phyloP scores from a whole-genome alignment of 2,329 filamentous ascomycete genomes.

The Incumbomyces lentus region DNA sequence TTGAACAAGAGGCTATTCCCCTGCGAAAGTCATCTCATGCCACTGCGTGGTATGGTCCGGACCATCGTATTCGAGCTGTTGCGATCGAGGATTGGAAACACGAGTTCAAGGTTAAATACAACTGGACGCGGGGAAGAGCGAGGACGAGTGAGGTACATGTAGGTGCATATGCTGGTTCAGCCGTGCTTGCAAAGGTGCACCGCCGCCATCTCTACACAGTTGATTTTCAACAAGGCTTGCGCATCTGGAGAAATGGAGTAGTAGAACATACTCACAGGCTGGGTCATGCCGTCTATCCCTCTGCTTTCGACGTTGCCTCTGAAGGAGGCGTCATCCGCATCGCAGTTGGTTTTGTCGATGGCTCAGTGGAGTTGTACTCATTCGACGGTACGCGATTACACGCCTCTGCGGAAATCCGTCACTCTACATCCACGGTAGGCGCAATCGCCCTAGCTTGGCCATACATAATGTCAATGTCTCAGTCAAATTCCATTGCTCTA shows the following conservation, averaged over 20 bases:
- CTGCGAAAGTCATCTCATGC: conserved; percentile 32
- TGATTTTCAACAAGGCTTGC: conserved; percentile 57
- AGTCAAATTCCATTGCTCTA: conserved; percentile 61
- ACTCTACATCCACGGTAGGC: conserved; percentile 50
- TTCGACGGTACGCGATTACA: conserved; percentile 23
- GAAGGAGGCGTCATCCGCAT: conserved; percentile 45
- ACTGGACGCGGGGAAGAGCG: conserved; percentile 78
- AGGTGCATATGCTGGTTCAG: conserved; percentile 44
- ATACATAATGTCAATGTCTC: conserved; percentile 69
- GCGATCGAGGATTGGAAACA: conserved; percentile 66
- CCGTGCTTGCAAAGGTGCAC: conserved; percentile 63
- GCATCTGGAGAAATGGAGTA: conserved; percentile 55
- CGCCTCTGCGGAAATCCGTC: background rate
- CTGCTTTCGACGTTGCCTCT: conserved; percentile 54
- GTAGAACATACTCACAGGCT: conserved; percentile 44
- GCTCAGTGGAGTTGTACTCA: conserved; percentile 60
- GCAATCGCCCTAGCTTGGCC: conserved; percentile 63
- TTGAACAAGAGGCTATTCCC: background rate
- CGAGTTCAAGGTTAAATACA: conserved; percentile 78
- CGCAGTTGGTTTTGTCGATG: conserved; percentile 60
- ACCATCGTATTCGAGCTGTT: conserved; percentile 43
- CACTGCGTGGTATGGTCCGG: conserved; percentile 53
- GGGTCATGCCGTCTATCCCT: conserved; percentile 34
- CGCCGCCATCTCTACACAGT: conserved; percentile 70
- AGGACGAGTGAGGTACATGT: conserved; percentile 57